Evolutionary conservation across 2,329 filamentous ascomycete genomes (phyloP), one percentile per base, ranked within the genome.

Genomic region (Aspergillus hiratsukae): DNA sequence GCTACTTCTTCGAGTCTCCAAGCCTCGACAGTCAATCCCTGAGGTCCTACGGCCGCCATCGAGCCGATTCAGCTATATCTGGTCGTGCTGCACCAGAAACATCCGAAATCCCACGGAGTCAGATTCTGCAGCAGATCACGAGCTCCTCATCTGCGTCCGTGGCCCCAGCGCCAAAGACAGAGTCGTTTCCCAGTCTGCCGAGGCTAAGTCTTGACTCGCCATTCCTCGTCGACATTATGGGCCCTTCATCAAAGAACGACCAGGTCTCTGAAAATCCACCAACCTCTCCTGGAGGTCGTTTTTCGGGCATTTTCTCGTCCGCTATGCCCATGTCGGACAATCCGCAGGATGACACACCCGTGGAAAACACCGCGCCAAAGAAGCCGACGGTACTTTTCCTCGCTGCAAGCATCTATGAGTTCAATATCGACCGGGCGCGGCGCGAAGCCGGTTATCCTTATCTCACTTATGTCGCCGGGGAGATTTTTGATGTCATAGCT

Each of bases 401-500:
- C 19, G 94, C 92, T 14, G 94, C 93, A 21, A 96, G 90, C 65
- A 82, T 97, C 31, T 97, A 96, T 70, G 92, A 97, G 72, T 99
- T 97, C 77, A 95, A 96, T 68, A 97, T 97, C 69, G 90, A 93
- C 69, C 90, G 89, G 25, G 89, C 91, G 27, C 90, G 96, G 65
- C 87, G 90, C 56, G 94, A 97, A 76, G 93, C 89, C 58, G 94
- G 94, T 25, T 97, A 96, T 74, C 92, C 93, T 21, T 99, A 99
- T 72, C 79, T 99, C 59, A 94, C 91, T 48, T 99, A 99, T 75
- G 90, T 93, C 64, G 90, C 92, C 53, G 94, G 94, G 62, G 94
- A 99, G 83, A 90, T 93, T 61, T 93, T 93, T 68, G 89, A 93
- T 76, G 88, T 99, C 53, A 91, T 99, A 69, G 94, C 88, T 29